Percentiles rank a stretch among this genome's conserved stretches.
Conservation (phyloP, 495 filamentous ascomycete genomes). For the Penicillium nucicola region DNA sequence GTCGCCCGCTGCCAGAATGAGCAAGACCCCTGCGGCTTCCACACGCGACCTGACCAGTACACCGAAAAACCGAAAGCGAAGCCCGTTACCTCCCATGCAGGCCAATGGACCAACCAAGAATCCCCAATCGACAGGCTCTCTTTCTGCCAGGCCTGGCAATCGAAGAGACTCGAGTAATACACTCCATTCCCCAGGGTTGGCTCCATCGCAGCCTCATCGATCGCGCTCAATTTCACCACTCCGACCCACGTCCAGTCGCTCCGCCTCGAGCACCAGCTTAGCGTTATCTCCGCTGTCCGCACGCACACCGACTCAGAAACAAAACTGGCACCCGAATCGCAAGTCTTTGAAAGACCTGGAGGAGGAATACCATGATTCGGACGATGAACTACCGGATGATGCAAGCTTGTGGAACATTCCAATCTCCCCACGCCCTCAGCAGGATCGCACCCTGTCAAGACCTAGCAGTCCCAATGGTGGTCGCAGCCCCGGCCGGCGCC, state of each 20-base stretch:
- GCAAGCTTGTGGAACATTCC: conserved; percentile 91
- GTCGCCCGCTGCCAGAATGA: conserved; percentile 31
- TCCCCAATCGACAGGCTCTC: conserved; percentile 20
- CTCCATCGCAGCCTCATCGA: conserved; percentile 29
- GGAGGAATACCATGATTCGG: conserved; percentile 81
- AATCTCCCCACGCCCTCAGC: conserved; percentile 77
- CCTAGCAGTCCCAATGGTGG: conserved; percentile 53
- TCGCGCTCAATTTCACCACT: conserved; percentile 42
- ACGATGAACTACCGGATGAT: conserved; percentile 91
- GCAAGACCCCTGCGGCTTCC: conserved; percentile 31
- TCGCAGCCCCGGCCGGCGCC: conserved; percentile 36
- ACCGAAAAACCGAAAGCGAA: conserved; percentile 45
- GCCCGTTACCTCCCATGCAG: conserved; percentile 29
- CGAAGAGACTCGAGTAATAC: conserved; percentile 23
- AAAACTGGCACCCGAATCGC: conserved; percentile 69
- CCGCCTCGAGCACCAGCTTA: conserved; percentile 32
- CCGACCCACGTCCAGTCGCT: conserved; percentile 28
- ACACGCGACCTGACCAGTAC: conserved; percentile 42
- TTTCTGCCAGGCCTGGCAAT: conserved; percentile 19
- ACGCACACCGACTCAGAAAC: conserved; percentile 29
- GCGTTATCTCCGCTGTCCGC: conserved; percentile 38
- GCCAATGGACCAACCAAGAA: conserved; percentile 24
- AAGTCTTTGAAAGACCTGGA: conserved; percentile 81
- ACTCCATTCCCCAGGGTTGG: conserved; percentile 20
- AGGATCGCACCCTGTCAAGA: conserved; percentile 57